A percentile compares a stretch with the other conserved stretches of the same genome.
These are phyloP conservation scores for Xylariaceae sp. DNA, from an alignment of 2,329 filamentous ascomycete species.

Conservation along the genomic window DNA sequence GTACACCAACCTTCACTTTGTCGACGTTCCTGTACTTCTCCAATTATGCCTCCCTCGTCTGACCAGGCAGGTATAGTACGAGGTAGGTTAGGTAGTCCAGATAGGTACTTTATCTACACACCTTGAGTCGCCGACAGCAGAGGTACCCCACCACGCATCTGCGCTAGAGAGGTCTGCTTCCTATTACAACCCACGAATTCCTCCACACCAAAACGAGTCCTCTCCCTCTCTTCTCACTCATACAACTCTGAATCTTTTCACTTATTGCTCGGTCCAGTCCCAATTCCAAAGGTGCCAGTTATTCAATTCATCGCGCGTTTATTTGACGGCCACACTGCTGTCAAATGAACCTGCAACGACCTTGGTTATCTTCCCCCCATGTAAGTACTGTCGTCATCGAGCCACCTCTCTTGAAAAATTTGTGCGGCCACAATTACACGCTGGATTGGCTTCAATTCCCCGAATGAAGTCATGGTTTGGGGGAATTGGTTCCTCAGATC, in stretches of 20 bases:
- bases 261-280: not conserved
- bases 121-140: too few species aligned
- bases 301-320: constrained; percentile 63
- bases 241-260: not conserved
- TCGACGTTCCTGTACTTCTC: too few species aligned
- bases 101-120: not conserved
- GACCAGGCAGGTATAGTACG: too few species aligned
- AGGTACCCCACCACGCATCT: not conserved
- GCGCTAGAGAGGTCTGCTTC: not conserved
- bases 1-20: too few species aligned
- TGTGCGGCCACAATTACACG: not conserved
- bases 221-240: not conserved
- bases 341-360: constrained; percentile 98
- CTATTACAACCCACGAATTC: constrained; percentile 1
- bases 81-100: not conserved
- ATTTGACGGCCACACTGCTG: constrained; percentile 78
- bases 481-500: not conserved
- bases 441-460: not conserved
- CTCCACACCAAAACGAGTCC: not conserved
- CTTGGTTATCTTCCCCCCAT: constrained; percentile 53
- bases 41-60: too few species aligned
- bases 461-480: not conserved
- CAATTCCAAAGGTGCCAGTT: constrained; percentile 15
- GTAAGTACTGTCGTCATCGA: constrained; percentile 44
- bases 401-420: not conserved